Conservation (phyloP, 495 filamentous ascomycete species). For the Podospora comata region DNA sequence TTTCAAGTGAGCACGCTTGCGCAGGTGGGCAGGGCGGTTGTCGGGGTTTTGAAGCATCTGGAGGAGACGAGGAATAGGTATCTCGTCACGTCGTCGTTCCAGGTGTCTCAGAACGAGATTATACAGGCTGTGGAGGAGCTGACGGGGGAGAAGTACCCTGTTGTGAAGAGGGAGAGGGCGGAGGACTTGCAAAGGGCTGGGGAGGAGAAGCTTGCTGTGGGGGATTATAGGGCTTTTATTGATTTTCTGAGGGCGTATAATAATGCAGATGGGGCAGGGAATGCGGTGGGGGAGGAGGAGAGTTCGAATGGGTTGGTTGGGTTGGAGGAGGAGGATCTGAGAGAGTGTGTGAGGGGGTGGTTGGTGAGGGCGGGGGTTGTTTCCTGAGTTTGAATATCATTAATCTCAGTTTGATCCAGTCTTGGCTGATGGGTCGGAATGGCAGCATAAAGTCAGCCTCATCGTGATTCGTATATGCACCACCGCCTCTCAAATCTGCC, state of each 20-base stretch:
- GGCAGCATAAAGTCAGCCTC: too few relatives aligned
- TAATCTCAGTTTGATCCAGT: too few relatives aligned
- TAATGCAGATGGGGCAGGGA: slow-evolving; percentile 47
- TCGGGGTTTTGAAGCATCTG: slow-evolving; percentile 47
- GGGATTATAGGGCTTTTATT: slow-evolving; percentile 43
- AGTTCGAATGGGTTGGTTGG: slow-evolving; percentile 26
- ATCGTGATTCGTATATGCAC: not conserved
- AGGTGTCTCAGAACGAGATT: slow-evolving; percentile 54
- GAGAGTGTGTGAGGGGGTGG: slow-evolving; percentile 19
- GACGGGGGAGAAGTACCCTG: slow-evolving; percentile 41
- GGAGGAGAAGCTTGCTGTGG: slow-evolving; percentile 43
- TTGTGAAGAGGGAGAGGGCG: slow-evolving; percentile 35
- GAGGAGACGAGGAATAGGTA: slow-evolving; percentile 54
- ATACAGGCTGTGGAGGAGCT: slow-evolving; percentile 48
- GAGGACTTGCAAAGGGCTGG: slow-evolving; percentile 44
- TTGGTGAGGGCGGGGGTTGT: slow-evolving; percentile 15
- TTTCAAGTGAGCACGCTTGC: slow-evolving; percentile 48
- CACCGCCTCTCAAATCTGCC: not conserved
- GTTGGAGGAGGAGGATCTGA: slow-evolving; percentile 28
- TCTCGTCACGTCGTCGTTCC: slow-evolving; percentile 49
- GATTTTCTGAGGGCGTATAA: slow-evolving; percentile 36
- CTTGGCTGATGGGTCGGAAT: too few relatives aligned
- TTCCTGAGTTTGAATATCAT: not conserved
- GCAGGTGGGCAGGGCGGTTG: slow-evolving; percentile 49
- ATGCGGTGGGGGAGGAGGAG: slow-evolving; percentile 35